phyloP scores from a whole-genome alignment of 495 filamentous ascomycete genomes.

The Neurospora sp. region DNA sequence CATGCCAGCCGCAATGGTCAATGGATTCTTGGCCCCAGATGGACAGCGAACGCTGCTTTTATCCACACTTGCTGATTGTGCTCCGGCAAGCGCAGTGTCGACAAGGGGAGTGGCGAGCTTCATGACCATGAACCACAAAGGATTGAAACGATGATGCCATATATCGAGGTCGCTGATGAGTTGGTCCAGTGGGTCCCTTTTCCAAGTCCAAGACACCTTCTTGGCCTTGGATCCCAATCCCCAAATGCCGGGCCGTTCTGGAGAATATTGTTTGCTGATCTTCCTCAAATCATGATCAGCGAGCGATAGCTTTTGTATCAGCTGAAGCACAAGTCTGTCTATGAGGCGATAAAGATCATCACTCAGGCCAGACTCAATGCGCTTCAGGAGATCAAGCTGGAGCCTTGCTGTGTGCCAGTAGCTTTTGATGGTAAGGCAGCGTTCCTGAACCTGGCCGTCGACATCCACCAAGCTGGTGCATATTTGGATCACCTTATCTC shows the following conservation, averaged over 20 bases:
- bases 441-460: constrained; percentile 20
- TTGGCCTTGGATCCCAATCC: neutral
- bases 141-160: constrained; percentile 29
- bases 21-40: neutral
- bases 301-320: neutral
- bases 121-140: constrained; percentile 32
- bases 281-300: neutral
- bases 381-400: constrained; percentile 27
- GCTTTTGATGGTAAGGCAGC: constrained; percentile 22
- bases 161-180: constrained; percentile 27
- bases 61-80: neutral
- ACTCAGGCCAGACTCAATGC: constrained; percentile 23
- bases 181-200: constrained; percentile 18
- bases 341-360: constrained; percentile 18
- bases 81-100: constrained; percentile 12
- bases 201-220: constrained; percentile 4
- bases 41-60: neutral
- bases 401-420: constrained; percentile 23
- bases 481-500: neutral
- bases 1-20: neutral
- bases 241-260: neutral
- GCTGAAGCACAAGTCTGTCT: neutral
- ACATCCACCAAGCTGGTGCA: neutral
- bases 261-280: neutral
- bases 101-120: constrained; percentile 19